Base-by-base conservation (phyloP, 2,329 filamentous ascomycete genomes). In the Penicillium sp. region DNA sequence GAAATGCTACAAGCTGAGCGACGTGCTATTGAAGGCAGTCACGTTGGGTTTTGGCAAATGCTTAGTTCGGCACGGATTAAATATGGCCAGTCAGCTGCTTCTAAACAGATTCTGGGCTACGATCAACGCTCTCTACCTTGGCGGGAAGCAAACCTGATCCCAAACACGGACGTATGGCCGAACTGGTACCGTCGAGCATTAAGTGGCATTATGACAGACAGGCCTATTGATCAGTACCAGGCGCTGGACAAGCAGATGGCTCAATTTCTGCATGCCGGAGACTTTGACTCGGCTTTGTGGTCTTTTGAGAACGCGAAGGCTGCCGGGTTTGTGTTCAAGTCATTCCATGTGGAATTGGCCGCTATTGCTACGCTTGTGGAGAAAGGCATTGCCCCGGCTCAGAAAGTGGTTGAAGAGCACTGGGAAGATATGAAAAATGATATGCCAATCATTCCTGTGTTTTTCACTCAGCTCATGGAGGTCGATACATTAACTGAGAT, bases 31-130 rank as follows among this genome's bases (percentile, higher is more conserved):
- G 68, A 72, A 57, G 62, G 66, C 16, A 64, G 66, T 6, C 70
- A 71, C 1, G 65, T 69, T 16, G 71, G 74, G 5, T 65, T 74
- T 49, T 75, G 73, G 72, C 66, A 71, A 45, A 71, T 75, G 70
- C 64, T 74, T 21, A 70, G 72, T 49, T 68, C 71, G 8, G 71
- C 72, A 9, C 68, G 70, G 47, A 60, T 66, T 16, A 66, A 70
- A 47, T 64, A 69, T 49, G 64, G 66, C 9, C 63, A 68, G 47
- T 62, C 66, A 24, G 62, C 71, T 43, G 61, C 64, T 38, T 72
- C 71, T 6, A 66, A 67, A 33, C 70, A 67, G 33, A 64, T 76
- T 23, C 62, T 75, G 42, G 73, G 72, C 53, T 66, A 67, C 47
- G 68, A 71, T 52, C 67, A 66, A 47, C 63, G 58, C 14, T 69